Base-by-base conservation (phyloP, 1,284 basidiomycete species). In the Fistulina hepatica region DNA sequence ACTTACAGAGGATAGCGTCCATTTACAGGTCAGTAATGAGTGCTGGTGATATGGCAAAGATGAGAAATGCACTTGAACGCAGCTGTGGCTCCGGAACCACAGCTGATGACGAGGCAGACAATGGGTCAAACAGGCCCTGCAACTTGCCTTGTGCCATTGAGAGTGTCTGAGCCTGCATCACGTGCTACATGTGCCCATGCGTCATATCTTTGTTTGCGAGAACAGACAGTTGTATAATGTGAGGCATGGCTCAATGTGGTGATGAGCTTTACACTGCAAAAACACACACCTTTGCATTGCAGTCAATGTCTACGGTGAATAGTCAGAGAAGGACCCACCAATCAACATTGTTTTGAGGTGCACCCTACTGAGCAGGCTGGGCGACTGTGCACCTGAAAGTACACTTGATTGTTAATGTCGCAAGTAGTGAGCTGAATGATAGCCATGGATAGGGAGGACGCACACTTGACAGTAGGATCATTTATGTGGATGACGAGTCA, bases 111-210 rank as follows among this genome's bases (percentile, higher is more conserved):
- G 43, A 61, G 37, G 52, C 61, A 57, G 16, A 64, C 60, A 45
- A 58, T n/a, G n/a, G n/a, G n/a, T n/a, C 60, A 43, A 69, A 67
- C 28, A 68, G 58, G 54, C 58, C 49, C 39, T 55, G 45, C 44
- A 53, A 49, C 35, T 65, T 64, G 2, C 58, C 47, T 34, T 74
- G 69, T 0, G 71, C 65, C 76, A 82, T 80, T 34, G 56, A 64
- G 49, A 81, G 84, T 0, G 67, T 66, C 42, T 78, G 77, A 0
- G 69, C 71, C 51, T 84, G 81, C 2, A 86, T 61, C 2, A 76
- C 73, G 50, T 82, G 81, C 81, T 82, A 86, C 2, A 81, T 81
- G n/a, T 79, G 56, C 2, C 82, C 81, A 2, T 79, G 65, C 15
- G 57, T 54, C 76, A 86, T 82, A 10, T 72, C 71, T 36, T 81